Base-by-base conservation (phyloP, 768 basidiomycete species). In the Clathrus columnatus region DNA sequence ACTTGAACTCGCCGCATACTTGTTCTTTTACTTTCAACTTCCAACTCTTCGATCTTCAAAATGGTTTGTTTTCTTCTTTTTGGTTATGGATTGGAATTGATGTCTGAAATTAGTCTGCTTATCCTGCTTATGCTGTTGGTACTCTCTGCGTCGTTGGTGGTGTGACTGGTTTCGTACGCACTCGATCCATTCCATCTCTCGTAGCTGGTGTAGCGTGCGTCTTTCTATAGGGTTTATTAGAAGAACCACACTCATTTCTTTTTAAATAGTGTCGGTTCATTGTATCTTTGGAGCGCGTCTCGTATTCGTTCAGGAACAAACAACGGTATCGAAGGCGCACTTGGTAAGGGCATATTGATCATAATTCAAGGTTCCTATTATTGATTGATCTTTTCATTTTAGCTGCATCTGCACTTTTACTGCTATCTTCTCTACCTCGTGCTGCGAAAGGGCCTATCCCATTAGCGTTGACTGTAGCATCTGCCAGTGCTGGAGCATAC, bases 211-310 rank as follows among this genome's bases (percentile, higher is more conserved):
- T 89, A 44, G 75, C 84, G 88, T 91, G 62, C 43, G 82, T 67
- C 16, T 27, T 17, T 27, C 36, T 20, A 21, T 30, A 18, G 18
- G 14, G 1, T 8, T 29, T 32, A 3, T 8, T 2, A 2, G 21
- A 5, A 23, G 44, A 14, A 7, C 7, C 10, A 52, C 30, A 32
- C 27, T 2, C 61, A 23, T 16, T 30, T 57, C 60, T 50, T 18
- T 44, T 44, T 26, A 11, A 28, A 0, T 59, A 89, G 87, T 61
- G 87, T 92, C 46, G 90, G 89, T 57, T 70, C 79, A 17, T 74
- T 90, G 48, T 92, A 87, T 68, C 73, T 90, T 23, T 91, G 83
- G 79, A 84, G 87, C 54, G 89, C 83, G 32, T 79, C 87, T 58
- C 75, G 73, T 64, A 85, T 92, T 60, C 81, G 83, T 58, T 87